Percentiles rank a stretch among this genome's conserved stretches.
phyloP scores from a whole-genome alignment of 2,329 filamentous ascomycete species.

The Lachnellula occidentalis region DNA sequence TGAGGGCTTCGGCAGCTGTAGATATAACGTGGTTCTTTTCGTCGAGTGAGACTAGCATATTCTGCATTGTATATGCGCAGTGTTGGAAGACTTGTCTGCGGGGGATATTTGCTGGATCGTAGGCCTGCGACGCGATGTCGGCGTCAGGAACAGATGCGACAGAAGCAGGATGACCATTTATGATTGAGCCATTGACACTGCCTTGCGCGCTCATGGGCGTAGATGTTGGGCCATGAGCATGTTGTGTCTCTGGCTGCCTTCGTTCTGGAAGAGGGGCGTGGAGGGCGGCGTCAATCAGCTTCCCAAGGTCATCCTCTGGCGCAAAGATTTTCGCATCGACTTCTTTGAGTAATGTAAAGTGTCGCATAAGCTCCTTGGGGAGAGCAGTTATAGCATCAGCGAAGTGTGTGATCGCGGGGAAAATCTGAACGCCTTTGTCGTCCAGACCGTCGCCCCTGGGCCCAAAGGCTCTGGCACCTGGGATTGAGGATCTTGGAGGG shows the following conservation, averaged over 20 bases:
- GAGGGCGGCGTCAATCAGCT: conserved; percentile 63
- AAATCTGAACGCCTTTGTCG: conserved; percentile 59
- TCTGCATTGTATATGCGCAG: conserved; percentile 70
- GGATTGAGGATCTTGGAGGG: conserved; percentile 50
- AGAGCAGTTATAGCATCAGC: conserved; percentile 88
- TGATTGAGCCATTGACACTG: conserved; percentile 28
- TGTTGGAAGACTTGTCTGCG: conserved; percentile 72
- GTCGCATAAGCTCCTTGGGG: conserved; percentile 89
- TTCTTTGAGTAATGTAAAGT: conserved; percentile 94
- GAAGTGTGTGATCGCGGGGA: conserved; percentile 67
- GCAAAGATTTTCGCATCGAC: conserved; percentile 95
- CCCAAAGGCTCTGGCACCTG: conserved; percentile 38
- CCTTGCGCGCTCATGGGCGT: conserved; percentile 24
- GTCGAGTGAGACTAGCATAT: conserved; percentile 85
- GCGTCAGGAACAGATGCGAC: conserved; percentile 24
- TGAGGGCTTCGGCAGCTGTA: conserved; percentile 83
- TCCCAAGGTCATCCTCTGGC: conserved; percentile 75
- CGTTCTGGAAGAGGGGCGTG: conserved; percentile 44
- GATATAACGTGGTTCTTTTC: conserved; percentile 97
- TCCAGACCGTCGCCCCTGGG: conserved; percentile 39
- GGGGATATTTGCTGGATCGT: conserved; percentile 53
- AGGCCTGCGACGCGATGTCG: conserved; percentile 40
- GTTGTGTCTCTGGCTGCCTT: conserved; percentile 32
- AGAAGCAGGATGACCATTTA: conserved; percentile 26
- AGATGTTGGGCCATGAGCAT: conserved; percentile 24